Evolutionary conservation across 2,329 filamentous ascomycete species (phyloP), one percentile per base, ranked within the genome.

Genomic region (Dactylellina cionopaga): DNA sequence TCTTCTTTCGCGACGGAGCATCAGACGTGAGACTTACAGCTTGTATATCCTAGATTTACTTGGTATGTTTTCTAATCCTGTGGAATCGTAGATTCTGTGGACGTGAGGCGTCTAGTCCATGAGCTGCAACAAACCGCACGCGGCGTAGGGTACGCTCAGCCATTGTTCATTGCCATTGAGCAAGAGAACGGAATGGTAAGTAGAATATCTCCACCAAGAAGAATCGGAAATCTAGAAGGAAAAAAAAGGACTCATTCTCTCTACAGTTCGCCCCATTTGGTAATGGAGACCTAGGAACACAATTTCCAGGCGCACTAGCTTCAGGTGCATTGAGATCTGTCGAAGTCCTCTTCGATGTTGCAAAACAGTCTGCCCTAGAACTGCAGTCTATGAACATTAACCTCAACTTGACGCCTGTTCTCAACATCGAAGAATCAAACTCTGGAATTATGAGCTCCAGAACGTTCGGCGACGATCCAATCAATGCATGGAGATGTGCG

Each of bases 271-370:
- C 75, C 27, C 75, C 72, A 7, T 75, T 77, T 71, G 76, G 76
- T 37, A 76, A 77, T 58, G 76, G 76, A 19, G 68, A 62, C 33
- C 69, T 76, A 22, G 76, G 72, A 25, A 77, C 76, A 22, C 95
- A 98, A 79, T 99, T 96, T 76, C 95, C 95, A 6, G 96, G 93
- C 78, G 91, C 94, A 74, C 98, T 99, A 94, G 94, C 93, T 10
- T 86, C 97, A 72, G 92, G 94, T n/a, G 95, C 95, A 19, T 92
- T 93, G 3, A 92, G 93, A 22, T 93, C 90, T 9, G 89, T 89
- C 33, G 88, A 95, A 9, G 83, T 98, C 60, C 92, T 94, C 4
- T 96, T 94, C 79, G 90, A 94, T 76, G 88, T 98, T 62, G 94
- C 92, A 64, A 93, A 94, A 80, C 93, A 95, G 13, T 98, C 94